phyloP scores from a whole-genome alignment of 2,329 filamentous ascomycete species.

The Fusarium sp. region DNA sequence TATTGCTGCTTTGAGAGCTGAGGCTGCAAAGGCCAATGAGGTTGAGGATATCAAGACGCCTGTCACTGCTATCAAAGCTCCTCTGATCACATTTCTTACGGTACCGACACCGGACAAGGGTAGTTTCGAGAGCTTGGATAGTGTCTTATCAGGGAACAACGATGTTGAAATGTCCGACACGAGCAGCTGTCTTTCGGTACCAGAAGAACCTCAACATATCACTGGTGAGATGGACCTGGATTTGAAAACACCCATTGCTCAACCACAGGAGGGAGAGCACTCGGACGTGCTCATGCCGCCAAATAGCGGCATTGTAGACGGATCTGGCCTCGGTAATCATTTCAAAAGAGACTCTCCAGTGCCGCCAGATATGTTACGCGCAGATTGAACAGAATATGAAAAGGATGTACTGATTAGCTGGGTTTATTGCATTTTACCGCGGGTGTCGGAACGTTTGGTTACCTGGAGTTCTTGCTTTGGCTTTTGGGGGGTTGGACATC shows the following conservation, averaged over 20 bases:
- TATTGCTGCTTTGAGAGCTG: conserved; percentile 58
- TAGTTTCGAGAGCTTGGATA: conserved; percentile 48
- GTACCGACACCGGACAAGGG: conserved; percentile 61
- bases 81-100: conserved; percentile 47
- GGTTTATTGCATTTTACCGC: conserved; percentile 29
- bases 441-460: conserved; percentile 19
- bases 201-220: conserved; percentile 52
- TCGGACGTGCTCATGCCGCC: conserved; percentile 35
- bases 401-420: neutral
- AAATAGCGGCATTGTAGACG: conserved; percentile 54
- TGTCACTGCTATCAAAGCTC: conserved; percentile 43
- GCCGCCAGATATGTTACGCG: conserved; percentile 37
- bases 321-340: conserved; percentile 59
- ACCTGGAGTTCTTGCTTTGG: conserved; percentile 11
- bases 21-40: conserved; percentile 46
- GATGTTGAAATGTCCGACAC: conserved; percentile 68
- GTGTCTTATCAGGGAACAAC: conserved; percentile 39
- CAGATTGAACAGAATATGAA: neutral
- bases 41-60: conserved; percentile 43
- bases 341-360: conserved; percentile 40
- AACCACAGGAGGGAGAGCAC: conserved; percentile 18
- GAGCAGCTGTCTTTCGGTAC: conserved; percentile 55
- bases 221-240: conserved; percentile 55
- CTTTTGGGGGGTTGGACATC: neutral
- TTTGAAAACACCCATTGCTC: conserved; percentile 58